These are phyloP conservation scores for Austroboletus eburneus DNA, from an alignment of 768 basidiomycete genomes.

Conservation along the genomic window DNA sequence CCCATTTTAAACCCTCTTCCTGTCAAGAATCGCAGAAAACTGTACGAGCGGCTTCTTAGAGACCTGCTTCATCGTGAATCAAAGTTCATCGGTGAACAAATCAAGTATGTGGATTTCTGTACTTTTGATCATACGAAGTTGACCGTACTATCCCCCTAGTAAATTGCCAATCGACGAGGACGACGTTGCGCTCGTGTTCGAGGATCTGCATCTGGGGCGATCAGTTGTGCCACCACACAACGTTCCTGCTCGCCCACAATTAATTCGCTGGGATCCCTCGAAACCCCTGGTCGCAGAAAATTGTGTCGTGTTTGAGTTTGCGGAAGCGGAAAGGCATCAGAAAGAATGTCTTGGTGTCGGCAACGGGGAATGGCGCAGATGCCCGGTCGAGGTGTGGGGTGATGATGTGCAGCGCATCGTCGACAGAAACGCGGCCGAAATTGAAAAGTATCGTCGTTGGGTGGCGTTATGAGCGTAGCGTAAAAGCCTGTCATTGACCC, in stretches of 20 bases:
- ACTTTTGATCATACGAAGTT: neutral
- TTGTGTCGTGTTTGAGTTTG: conserved; percentile 76
- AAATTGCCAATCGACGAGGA: conserved; percentile 77
- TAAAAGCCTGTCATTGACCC: no score
- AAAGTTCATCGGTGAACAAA: conserved; percentile 52
- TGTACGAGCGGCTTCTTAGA: conserved; percentile 75
- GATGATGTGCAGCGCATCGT: conserved; percentile 56
- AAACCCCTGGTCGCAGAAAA: conserved; percentile 71
- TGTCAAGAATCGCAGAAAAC: conserved; percentile 78
- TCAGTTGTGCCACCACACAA: conserved; percentile 75
- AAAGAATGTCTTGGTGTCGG: conserved; percentile 36
- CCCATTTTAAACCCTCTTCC: conserved; percentile 81
- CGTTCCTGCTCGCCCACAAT: conserved; percentile 65
- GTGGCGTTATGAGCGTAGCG: conserved; percentile 23
- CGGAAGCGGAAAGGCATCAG: conserved; percentile 68
- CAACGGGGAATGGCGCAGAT: conserved; percentile 11
- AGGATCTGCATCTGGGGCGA: conserved; percentile 80
- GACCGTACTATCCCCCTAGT: conserved; percentile 35
- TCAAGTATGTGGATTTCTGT: conserved; percentile 46
- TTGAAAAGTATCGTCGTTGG: conserved; percentile 54
- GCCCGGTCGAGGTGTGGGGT: conserved; percentile 68
- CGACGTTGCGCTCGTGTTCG: conserved; percentile 80
- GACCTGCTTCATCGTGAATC: conserved; percentile 75
- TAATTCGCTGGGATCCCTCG: conserved; percentile 77
- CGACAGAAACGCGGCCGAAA: conserved; percentile 53